These are phyloP conservation scores for Cyclotella distinguenda DNA, from an alignment of 108 stramenopile species.

Conservation along the genomic window DNA sequence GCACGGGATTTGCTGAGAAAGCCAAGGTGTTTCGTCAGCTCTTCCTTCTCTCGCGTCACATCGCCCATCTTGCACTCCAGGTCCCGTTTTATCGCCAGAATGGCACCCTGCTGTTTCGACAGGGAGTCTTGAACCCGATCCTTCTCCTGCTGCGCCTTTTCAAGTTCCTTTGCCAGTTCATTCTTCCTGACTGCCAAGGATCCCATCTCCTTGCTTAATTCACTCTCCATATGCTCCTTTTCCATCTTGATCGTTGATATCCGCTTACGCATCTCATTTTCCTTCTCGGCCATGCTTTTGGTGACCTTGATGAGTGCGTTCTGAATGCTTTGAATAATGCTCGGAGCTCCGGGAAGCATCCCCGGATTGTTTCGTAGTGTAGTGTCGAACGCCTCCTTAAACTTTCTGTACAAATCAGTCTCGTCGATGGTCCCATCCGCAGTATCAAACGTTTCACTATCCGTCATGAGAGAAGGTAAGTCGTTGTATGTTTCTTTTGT, in stretches of 20 bases:
- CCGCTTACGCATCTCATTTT: constrained; percentile 20
- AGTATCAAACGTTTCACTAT: constrained; percentile 21
- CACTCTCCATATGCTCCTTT: constrained; percentile 15
- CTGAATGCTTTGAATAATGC: constrained; percentile 25
- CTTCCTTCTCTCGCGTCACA: constrained; percentile 25
- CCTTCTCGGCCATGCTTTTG: constrained; percentile 12
- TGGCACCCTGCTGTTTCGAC: constrained; percentile 21
- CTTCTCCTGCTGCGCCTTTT: constrained; percentile 3
- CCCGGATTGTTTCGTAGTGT: constrained; percentile 34
- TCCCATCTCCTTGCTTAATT: constrained; percentile 24
- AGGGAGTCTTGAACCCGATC: constrained; percentile 16
- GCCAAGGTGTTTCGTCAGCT: constrained; percentile 26
- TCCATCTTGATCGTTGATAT: constrained; percentile 20
- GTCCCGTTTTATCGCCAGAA: constrained; percentile 20
- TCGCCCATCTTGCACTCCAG: constrained; percentile 16
- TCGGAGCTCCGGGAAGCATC: constrained; percentile 30
- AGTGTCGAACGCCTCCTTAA: constrained; percentile 35
- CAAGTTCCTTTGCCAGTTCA: constrained; percentile 19
- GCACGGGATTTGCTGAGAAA: constrained; percentile 29
- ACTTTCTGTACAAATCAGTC: constrained; percentile 18
- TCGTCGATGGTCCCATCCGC: constrained; percentile 4
- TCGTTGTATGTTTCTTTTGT: constrained; percentile 10
- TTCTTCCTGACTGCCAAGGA: constrained; percentile 8
- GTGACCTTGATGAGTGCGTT: constrained; percentile 24
- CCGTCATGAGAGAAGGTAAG: constrained; percentile 21